Evolutionary conservation across 2,329 filamentous ascomycete species (phyloP).

Genomic region (Hypoxylon sp.): DNA sequence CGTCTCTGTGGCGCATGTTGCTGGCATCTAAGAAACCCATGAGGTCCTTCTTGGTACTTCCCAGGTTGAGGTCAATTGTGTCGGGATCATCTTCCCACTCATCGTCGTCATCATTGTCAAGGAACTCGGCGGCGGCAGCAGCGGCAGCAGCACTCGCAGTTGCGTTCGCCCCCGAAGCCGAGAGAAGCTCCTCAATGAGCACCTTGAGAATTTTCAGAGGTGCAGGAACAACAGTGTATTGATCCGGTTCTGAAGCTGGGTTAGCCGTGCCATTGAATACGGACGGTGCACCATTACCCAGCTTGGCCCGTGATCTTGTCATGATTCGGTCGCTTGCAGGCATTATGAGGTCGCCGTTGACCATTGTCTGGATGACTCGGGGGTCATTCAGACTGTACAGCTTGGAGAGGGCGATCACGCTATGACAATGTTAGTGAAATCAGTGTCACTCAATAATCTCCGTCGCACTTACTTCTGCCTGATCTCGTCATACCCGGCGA

Average conservation of each 20-base stretch:
- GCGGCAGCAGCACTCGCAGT: constrained; percentile 69
- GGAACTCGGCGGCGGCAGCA: constrained; percentile 64
- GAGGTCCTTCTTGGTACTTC: constrained; percentile 74
- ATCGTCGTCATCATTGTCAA: constrained; percentile 74
- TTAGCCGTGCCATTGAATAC: constrained; percentile 39
- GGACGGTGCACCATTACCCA: constrained; percentile 62
- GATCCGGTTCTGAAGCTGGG: constrained; percentile 73
- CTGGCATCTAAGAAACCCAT: constrained; percentile 77
- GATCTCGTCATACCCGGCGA: constrained; percentile 98
- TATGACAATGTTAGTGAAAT: constrained; percentile 51
- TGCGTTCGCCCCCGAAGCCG: constrained; percentile 72
- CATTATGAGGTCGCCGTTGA: constrained; percentile 91
- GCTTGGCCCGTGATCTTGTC: constrained; percentile 88
- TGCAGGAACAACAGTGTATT: constrained; percentile 86
- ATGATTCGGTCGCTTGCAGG: constrained; percentile 84
- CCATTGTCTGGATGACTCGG: constrained; percentile 78
- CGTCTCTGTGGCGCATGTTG: constrained; percentile 74
- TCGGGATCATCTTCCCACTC: constrained; percentile 90
- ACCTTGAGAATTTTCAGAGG: constrained; percentile 97
- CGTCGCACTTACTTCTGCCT: constrained; percentile 80
- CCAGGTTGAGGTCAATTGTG: constrained; percentile 77
- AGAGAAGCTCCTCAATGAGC: constrained; percentile 87
- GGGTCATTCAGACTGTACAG: constrained; percentile 87
- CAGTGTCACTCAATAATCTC: neutral
- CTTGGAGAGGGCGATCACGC: constrained; percentile 91